Percentiles rank a stretch among this genome's conserved stretches.
Evolutionary conservation across 768 basidiomycete species (phyloP).

Genomic region (Hortiboletus flavorubellus): DNA sequence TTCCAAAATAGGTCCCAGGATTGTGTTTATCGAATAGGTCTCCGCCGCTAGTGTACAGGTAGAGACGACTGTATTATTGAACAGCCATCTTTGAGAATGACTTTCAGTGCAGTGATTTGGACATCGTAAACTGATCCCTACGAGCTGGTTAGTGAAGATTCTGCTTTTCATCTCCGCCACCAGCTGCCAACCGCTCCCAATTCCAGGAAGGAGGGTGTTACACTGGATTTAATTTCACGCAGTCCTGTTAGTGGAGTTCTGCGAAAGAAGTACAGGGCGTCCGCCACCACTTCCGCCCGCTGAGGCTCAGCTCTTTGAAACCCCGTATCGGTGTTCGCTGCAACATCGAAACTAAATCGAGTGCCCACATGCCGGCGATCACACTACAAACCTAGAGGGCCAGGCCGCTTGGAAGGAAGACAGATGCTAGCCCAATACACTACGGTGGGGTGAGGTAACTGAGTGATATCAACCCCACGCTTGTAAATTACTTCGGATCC

Average conservation of each 20-base stretch:
- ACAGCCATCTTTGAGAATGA: background rate
- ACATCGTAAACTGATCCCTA: background rate
- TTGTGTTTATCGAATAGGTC: background rate
- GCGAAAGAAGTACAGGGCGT: background rate
- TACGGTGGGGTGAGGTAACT: no score
- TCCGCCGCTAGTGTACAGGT: no score
- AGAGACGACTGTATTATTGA: background rate
- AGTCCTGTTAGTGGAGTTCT: background rate
- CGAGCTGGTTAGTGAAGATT: background rate
- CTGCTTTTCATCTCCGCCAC: background rate
- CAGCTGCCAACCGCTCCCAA: background rate
- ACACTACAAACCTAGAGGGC: background rate
- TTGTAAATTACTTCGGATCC: background rate
- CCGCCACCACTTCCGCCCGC: background rate
- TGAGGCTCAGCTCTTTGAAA: background rate
- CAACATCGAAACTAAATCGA: background rate
- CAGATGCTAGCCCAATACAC: no score
- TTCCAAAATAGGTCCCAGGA: background rate
- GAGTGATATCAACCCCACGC: background rate
- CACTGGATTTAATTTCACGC: background rate
- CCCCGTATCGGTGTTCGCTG: background rate
- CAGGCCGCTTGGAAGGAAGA: background rate
- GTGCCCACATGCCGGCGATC: background rate
- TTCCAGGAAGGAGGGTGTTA: background rate
- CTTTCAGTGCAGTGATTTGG: background rate